These are phyloP conservation scores for Rosa chinensis DNA, from an alignment of 306 rosid genomes.

Conservation along the genomic window DNA sequence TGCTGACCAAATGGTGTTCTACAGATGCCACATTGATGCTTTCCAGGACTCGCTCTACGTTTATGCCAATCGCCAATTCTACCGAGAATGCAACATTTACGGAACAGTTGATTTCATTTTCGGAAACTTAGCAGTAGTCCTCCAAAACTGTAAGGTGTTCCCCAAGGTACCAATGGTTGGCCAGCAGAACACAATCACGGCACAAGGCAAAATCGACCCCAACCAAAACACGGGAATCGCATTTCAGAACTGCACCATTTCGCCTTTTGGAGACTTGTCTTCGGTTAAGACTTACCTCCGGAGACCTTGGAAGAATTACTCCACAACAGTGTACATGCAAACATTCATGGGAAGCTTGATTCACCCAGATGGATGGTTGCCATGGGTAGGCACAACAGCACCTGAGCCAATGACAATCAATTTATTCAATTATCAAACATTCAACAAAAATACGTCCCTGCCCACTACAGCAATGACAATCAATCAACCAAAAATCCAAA, in stretches of 20 bases:
- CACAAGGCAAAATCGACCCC: slow-evolving; percentile 77
- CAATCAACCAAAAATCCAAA: too few species aligned
- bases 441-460: too few species aligned
- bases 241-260: slow-evolving; percentile 52
- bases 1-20: slow-evolving; percentile 59
- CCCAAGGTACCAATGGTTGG: slow-evolving; percentile 53
- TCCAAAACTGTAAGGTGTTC: slow-evolving; percentile 58
- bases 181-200: slow-evolving; percentile 74
- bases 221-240: slow-evolving; percentile 73
- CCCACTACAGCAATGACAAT: too few species aligned
- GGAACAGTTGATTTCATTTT: slow-evolving; percentile 86
- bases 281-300: slow-evolving; percentile 64
- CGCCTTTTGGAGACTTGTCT: slow-evolving; percentile 52
- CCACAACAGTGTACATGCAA: slow-evolving; percentile 63
- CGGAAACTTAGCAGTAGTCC: slow-evolving; percentile 63
- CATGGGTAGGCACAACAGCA: slow-evolving; percentile 74
- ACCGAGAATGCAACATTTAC: slow-evolving; percentile 56
- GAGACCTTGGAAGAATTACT: slow-evolving; percentile 84
- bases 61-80: slow-evolving; percentile 63
- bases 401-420: too few species aligned
- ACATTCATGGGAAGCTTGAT: slow-evolving; percentile 44
- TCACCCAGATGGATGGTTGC: slow-evolving; percentile 69
- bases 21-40: slow-evolving; percentile 58
- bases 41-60: slow-evolving; percentile 72
- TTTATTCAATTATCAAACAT: too few species aligned